Percentiles rank a stretch among this genome's conserved stretches.
Evolutionary conservation across 768 basidiomycete genomes (phyloP).

Genomic region (Calocybe indica): DNA sequence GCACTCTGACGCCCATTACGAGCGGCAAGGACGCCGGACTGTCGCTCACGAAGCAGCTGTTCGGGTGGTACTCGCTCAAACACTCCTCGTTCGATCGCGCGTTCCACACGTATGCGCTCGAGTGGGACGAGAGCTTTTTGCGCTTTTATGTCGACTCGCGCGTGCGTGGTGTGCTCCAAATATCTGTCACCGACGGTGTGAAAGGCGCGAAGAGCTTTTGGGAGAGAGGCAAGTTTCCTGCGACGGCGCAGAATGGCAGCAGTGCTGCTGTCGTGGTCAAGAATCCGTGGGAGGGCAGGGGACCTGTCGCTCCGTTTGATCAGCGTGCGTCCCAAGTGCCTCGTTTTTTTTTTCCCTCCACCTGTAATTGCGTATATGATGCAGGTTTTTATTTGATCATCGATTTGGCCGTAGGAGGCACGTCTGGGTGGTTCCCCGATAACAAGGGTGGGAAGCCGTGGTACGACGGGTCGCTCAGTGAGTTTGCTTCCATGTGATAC

Average conservation of each 20-base stretch:
- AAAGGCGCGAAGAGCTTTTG: neutral
- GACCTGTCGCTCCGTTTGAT: slow-evolving; percentile 75
- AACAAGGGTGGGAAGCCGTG: slow-evolving; percentile 68
- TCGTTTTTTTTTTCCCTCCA: neutral
- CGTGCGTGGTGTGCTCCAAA: slow-evolving; percentile 49
- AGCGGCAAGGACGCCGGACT: slow-evolving; percentile 1
- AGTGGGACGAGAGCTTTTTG: slow-evolving; percentile 72
- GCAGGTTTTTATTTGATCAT: slow-evolving; percentile 76
- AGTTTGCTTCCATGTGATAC: slow-evolving; percentile 14
- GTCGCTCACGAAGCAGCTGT: slow-evolving; percentile 13
- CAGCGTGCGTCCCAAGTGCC: slow-evolving; percentile 46
- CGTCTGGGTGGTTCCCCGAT: slow-evolving; percentile 88
- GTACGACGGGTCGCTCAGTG: slow-evolving; percentile 57
- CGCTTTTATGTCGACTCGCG: slow-evolving; percentile 73
- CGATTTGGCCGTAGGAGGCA: slow-evolving; percentile 74
- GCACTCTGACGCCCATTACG: slow-evolving; percentile 7
- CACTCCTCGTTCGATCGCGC: slow-evolving; percentile 41
- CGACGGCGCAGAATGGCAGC: slow-evolving; percentile 51
- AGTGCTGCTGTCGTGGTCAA: slow-evolving; percentile 45
- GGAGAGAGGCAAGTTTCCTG: slow-evolving; percentile 51
- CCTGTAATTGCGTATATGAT: slow-evolving; percentile 9
- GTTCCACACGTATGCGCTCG: slow-evolving; percentile 73
- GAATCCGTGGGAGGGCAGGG: slow-evolving; percentile 61
- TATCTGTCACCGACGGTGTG: neutral
- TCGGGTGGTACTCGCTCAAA: slow-evolving; percentile 52